phyloP scores from a whole-genome alignment of 305 asterid genomes.

The Solanum aculeatissimum region DNA sequence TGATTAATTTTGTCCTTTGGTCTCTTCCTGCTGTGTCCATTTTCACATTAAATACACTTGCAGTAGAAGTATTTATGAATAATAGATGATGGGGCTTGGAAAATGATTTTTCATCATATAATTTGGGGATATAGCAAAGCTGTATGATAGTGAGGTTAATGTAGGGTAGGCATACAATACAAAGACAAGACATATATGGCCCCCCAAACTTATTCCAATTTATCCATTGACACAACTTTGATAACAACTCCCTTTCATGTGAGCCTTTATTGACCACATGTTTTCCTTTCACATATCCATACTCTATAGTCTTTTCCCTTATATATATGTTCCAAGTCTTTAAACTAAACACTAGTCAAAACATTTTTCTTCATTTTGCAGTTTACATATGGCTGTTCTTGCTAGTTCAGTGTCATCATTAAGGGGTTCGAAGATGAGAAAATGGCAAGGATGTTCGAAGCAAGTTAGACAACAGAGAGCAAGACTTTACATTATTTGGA shows the following conservation, averaged over 20 bases:
- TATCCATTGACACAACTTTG: neutral
- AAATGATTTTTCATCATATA: neutral
- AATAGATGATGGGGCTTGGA: neutral
- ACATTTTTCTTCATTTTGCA: neutral
- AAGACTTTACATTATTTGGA: slow-evolving; percentile 37
- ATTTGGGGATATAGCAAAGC: neutral
- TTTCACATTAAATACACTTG: neutral
- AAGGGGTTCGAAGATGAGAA: slow-evolving; percentile 14
- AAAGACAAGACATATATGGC: neutral
- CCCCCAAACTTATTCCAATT: neutral
- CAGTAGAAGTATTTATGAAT: neutral
- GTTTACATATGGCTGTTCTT: slow-evolving; percentile 5
- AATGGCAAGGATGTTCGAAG: slow-evolving; percentile 20
- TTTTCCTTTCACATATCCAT: neutral
- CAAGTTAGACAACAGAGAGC: slow-evolving; percentile 25
- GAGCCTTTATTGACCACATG: slow-evolving; percentile 7
- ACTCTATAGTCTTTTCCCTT: neutral
- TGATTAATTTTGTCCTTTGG: neutral
- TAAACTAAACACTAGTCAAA: neutral
- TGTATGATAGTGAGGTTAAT: neutral
- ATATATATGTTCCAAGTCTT: neutral
- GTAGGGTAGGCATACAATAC: neutral
- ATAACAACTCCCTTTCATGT: neutral
- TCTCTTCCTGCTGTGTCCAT: neutral
- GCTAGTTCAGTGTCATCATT: slow-evolving; percentile 1